phyloP scores from a whole-genome alignment of 495 filamentous ascomycete genomes.

The Neurospora hispaniola region DNA sequence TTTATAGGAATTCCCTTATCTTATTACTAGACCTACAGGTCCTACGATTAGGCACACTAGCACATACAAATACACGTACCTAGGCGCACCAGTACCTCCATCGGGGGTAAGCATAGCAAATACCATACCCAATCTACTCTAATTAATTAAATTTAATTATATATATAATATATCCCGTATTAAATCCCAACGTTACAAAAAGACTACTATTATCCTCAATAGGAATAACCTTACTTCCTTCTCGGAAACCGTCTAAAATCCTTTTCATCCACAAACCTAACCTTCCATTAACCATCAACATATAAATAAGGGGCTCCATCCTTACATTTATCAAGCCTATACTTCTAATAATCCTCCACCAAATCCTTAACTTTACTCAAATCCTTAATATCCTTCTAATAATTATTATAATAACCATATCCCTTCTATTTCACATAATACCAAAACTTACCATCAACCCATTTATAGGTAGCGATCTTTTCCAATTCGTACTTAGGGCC shows the following conservation, averaged over 20 bases:
- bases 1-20: no score
- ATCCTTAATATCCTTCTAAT: background rate
- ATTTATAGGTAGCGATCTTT: background rate
- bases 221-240: background rate
- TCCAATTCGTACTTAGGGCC: background rate
- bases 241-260: background rate
- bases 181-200: no score
- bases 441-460: background rate
- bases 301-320: accelerated
- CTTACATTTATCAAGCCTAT: background rate
- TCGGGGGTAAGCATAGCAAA: no score
- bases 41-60: no score
- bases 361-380: no score
- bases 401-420: background rate
- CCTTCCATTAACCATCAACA: no score
- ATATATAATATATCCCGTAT: no score
- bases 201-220: background rate
- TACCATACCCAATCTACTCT: no score
- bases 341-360: background rate
- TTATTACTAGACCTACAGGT: no score
- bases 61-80: no score
- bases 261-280: background rate
- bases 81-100: no score
- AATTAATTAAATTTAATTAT: no score
- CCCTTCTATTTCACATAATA: background rate